phyloP scores from a whole-genome alignment of 2,329 filamentous ascomycete species.

The Herpotrichia juniperi region DNA sequence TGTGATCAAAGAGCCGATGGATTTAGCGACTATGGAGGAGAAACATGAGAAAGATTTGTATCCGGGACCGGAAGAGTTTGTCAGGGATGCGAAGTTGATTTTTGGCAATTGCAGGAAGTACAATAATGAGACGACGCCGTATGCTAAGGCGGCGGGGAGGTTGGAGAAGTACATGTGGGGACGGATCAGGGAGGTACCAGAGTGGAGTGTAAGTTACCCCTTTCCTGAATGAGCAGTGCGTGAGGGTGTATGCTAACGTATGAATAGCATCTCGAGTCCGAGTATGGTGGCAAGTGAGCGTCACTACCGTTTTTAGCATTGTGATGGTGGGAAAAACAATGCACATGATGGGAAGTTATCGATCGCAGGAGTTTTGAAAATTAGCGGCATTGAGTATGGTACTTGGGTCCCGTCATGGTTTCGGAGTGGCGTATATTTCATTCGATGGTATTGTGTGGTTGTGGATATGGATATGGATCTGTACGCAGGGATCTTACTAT shows the following conservation, averaged over 20 bases:
- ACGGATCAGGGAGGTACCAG: slow-evolving; percentile 87
- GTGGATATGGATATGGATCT: too few relatives aligned
- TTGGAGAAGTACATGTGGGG: slow-evolving; percentile 95
- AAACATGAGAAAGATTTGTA: slow-evolving; percentile 96
- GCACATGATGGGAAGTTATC: not conserved
- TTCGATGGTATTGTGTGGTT: too few relatives aligned
- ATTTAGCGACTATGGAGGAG: slow-evolving; percentile 91
- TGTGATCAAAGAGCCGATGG: slow-evolving; percentile 98
- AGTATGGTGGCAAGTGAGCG: slow-evolving; percentile 33
- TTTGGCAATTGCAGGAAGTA: slow-evolving; percentile 96
- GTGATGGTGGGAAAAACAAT: not conserved
- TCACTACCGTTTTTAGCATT: not conserved
- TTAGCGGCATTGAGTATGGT: slow-evolving; percentile 4
- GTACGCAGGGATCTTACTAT: too few relatives aligned
- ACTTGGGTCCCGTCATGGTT: too few relatives aligned
- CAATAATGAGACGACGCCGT: slow-evolving; percentile 93
- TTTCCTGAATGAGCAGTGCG: not conserved
- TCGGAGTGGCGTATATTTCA: too few relatives aligned
- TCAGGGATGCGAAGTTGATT: slow-evolving; percentile 84
- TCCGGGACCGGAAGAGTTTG: slow-evolving; percentile 87
- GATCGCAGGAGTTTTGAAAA: not conserved
- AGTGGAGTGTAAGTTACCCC: slow-evolving; percentile 67
- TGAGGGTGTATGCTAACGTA: slow-evolving; percentile 5
- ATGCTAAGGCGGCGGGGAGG: slow-evolving; percentile 93
- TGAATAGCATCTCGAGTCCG: slow-evolving; percentile 37